Conservation (phyloP, 441 rosid genomes). For the Theobroma grandiflorum region DNA sequence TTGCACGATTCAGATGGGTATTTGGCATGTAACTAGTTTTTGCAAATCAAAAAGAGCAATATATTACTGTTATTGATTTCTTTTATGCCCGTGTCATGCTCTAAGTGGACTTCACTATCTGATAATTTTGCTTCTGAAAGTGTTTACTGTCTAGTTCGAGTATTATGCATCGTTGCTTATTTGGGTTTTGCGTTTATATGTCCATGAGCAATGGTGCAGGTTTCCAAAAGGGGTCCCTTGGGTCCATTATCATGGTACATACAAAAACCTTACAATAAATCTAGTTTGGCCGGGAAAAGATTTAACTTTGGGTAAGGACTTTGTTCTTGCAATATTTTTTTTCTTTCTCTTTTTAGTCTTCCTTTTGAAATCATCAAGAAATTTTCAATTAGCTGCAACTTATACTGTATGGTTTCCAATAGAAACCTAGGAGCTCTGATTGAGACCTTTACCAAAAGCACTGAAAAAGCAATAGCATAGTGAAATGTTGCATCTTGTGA, state of each 20-base stretch:
- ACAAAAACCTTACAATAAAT: conserved; percentile 69
- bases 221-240: conserved; percentile 91
- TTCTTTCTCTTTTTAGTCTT: background rate
- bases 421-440: background rate
- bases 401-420: background rate
- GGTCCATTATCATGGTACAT: conserved; percentile 81
- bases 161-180: background rate
- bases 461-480: background rate
- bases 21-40: background rate
- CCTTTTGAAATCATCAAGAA: background rate
- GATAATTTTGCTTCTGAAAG: too few relatives aligned
- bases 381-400: background rate
- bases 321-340: conserved; percentile 8
- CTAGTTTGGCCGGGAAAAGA: conserved; percentile 93
- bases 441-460: background rate
- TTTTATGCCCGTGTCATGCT: too few relatives aligned
- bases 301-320: conserved; percentile 58
- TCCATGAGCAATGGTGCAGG: conserved; percentile 46
- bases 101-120: background rate
- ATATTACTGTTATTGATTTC: background rate
- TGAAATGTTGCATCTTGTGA: background rate
- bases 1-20: background rate
- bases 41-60: background rate
- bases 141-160: background rate
- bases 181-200: conserved; percentile 8